Conservation (phyloP, 129 eudicot species). For the Pulicaria dysenterica region DNA sequence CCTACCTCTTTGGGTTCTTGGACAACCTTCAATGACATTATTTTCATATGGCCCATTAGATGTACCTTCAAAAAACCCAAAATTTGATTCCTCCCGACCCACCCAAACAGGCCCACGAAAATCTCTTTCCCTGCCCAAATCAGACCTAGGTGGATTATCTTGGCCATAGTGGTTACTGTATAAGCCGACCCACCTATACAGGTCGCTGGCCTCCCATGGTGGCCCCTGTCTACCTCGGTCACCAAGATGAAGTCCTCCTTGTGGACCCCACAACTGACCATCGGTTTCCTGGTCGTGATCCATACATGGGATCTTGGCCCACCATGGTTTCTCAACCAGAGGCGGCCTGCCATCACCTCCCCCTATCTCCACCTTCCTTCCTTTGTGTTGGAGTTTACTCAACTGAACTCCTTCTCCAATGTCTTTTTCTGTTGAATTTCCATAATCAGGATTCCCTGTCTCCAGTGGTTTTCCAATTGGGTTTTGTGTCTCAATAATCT, state of each 20-base stretch:
- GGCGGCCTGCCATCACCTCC: constrained; percentile 1
- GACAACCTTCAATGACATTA: background rate
- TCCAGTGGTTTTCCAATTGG: background rate
- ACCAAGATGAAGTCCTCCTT: background rate
- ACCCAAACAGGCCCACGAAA: constrained; percentile 15
- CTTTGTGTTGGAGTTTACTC: background rate
- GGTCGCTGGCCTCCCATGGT: background rate
- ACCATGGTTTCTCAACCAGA: background rate
- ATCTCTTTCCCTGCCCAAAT: background rate
- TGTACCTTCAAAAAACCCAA: background rate
- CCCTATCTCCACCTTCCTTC: background rate
- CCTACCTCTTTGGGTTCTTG: background rate
- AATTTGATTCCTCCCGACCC: background rate
- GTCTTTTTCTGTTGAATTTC: background rate
- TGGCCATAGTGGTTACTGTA: constrained; percentile 2
- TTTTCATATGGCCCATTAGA: background rate
- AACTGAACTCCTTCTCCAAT: background rate
- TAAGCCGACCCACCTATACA: constrained; percentile 11
- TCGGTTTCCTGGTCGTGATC: background rate
- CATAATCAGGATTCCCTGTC: background rate
- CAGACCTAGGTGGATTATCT: background rate
- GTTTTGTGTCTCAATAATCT: constrained; percentile 6
- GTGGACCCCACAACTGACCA: background rate
- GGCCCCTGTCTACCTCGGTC: background rate
- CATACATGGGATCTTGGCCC: background rate